Evolutionary conservation across 805 yeast species (phyloP).

Genomic region (Kuraishia molischiana): DNA sequence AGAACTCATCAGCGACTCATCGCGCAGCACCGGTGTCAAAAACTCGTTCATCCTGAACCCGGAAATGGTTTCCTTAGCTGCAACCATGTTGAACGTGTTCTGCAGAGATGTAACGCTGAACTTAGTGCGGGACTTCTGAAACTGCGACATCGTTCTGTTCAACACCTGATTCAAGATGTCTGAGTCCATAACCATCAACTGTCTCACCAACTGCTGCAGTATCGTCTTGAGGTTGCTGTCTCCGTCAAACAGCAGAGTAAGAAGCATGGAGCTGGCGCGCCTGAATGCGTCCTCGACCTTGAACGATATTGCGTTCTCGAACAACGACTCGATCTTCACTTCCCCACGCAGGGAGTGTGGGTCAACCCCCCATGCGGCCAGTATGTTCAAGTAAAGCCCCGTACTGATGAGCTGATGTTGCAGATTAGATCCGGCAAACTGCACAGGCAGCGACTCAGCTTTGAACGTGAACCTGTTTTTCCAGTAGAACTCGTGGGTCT

Average conservation of each 20-base stretch:
- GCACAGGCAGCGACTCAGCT: constrained; percentile 65
- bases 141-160: constrained; percentile 21
- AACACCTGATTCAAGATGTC: constrained; percentile 44
- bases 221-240: constrained; percentile 25
- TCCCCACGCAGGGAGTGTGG: constrained; percentile 4
- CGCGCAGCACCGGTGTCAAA: neutral
- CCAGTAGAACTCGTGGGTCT: constrained; percentile 51
- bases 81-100: neutral
- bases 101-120: neutral
- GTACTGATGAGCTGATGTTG: constrained; percentile 65
- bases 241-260: constrained; percentile 26
- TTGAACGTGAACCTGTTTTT: constrained; percentile 65
- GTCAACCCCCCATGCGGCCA: constrained; percentile 49
- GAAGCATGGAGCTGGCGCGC: constrained; percentile 55
- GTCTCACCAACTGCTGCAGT: constrained; percentile 39
- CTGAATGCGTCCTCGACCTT: constrained; percentile 52
- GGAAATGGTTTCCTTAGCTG: neutral
- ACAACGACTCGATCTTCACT: constrained; percentile 8
- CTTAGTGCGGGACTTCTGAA: neutral
- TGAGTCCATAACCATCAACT: constrained; percentile 47
- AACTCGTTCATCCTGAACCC: neutral
- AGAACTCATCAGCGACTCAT: constrained; percentile 26
- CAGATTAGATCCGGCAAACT: constrained; percentile 40
- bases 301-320: constrained; percentile 31
- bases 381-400: constrained; percentile 76